Evolutionary conservation across 495 filamentous ascomycete genomes (phyloP), one percentile per base, ranked within the genome.

Genomic region (Xylaria flabelliformis): DNA sequence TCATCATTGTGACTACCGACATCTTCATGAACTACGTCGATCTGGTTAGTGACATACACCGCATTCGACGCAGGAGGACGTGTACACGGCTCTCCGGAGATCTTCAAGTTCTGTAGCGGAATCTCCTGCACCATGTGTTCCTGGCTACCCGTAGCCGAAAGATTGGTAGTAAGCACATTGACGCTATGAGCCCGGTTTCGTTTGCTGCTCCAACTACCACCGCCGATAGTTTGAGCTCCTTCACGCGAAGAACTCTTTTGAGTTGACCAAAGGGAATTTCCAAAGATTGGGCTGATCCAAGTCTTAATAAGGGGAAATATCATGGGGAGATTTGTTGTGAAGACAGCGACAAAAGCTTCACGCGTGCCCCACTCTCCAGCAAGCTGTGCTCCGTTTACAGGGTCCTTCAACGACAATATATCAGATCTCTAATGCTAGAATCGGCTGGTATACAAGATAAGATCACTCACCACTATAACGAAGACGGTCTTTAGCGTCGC

Each of bases 251-350:
- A 46, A 24, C 12, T n/a, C 65, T 56, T 68, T 10, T 39, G 65
- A 19, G 34, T 68, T 24, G 70, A n/a, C 74, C 76, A 41, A 15
- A 64, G 4, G 48, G 85, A 68, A 2, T 69, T 74, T 19, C 77
- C 75, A 34, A 82, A 69, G 19, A 86, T 70, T 1, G 81, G 82
- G 13, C 67, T 74, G 36, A 82, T 75, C 78, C 79, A 82, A 46
- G 73, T 70, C 12, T 77, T 78, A 50, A 87, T 62, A 6, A 88
- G 75, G 17, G 86, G 85, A 74, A 85, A 83, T 19, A 88, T 75
- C 81, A 88, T 86, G 9, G 87, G 87, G 0, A 88, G 75, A 67
- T 88, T 88, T 58, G 85, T 85, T 2, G 84, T 87, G 36, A 88
- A 78, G 0, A 88, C 81, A 41, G 85, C 84, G 26, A 87, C 86